A percentile compares a stretch with the other conserved stretches of the same genome.
phyloP scores from a whole-genome alignment of 768 basidiomycete genomes.

The Chiua virens region DNA sequence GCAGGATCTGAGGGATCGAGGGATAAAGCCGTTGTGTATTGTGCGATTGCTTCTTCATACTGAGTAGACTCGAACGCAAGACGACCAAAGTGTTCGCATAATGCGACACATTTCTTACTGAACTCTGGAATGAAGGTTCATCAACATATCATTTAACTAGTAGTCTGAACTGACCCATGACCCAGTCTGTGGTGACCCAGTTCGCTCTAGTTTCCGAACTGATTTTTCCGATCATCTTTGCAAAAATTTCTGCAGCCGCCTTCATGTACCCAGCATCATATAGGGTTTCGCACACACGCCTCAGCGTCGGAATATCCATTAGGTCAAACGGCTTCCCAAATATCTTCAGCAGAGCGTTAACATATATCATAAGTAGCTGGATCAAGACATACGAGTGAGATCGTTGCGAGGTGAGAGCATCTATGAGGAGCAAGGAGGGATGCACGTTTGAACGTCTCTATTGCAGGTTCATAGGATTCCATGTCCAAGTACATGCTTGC shows the following conservation, averaged over 20 bases:
- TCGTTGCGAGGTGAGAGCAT: not conserved
- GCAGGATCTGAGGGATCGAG: not conserved
- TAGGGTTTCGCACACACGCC: not conserved
- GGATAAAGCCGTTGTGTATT: not conserved
- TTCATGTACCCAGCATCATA: not conserved
- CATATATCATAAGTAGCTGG: not conserved
- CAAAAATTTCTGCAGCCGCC: not conserved
- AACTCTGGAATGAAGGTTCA: not conserved
- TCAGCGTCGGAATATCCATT: not conserved
- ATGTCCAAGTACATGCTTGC: no score
- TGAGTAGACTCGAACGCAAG: not conserved
- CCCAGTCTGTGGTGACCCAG: not conserved
- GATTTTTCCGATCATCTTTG: not conserved
- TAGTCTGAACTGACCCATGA: not conserved
- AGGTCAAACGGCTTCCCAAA: conserved; percentile 1
- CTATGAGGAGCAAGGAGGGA: not conserved
- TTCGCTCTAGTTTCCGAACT: not conserved
- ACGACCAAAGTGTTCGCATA: not conserved
- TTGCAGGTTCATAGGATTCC: no score
- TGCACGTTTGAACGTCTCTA: no score
- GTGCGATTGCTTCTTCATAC: not conserved
- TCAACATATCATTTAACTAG: not conserved
- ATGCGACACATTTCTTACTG: not conserved
- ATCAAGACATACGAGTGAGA: not conserved
- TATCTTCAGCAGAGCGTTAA: not conserved